Evolutionary conservation across 352 stramenopile genomes (phyloP).

Genomic region (Globisporangium rhizosaccharum): DNA sequence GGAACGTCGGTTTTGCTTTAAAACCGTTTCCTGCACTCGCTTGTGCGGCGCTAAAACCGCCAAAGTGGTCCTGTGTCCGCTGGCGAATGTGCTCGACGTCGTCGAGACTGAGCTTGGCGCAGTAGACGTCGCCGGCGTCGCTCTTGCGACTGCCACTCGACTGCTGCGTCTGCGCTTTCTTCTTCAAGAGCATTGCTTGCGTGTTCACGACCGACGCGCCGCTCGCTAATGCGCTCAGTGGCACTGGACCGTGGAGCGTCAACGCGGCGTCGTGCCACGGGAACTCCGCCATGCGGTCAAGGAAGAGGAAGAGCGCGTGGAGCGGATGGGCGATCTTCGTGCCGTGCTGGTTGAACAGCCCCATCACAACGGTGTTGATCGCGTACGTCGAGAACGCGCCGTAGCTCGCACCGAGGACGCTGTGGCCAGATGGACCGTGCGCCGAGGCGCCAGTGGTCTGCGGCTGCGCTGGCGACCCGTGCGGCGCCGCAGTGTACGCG

Average conservation of each 20-base stretch:
- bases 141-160: background rate
- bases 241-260: slow-evolving; percentile 69
- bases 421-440: slow-evolving; percentile 15
- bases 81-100: slow-evolving; percentile 48
- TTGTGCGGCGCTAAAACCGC: slow-evolving; percentile 31
- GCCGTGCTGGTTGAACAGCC: slow-evolving; percentile 83
- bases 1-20: slow-evolving; percentile 35
- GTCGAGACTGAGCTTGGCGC: slow-evolving; percentile 26
- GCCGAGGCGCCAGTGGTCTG: background rate
- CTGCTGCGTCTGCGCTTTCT: slow-evolving; percentile 13
- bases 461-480: slow-evolving; percentile 7
- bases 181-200: slow-evolving; percentile 10
- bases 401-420: slow-evolving; percentile 74
- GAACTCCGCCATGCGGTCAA: slow-evolving; percentile 82
- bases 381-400: slow-evolving; percentile 82
- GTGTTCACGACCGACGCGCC: slow-evolving; percentile 27
- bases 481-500: slow-evolving; percentile 33
- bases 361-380: slow-evolving; percentile 88
- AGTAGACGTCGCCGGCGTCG: slow-evolving; percentile 9
- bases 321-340: slow-evolving; percentile 66
- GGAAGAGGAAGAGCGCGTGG: slow-evolving; percentile 79
- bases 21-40: slow-evolving; percentile 1
- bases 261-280: slow-evolving; percentile 80
- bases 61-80: slow-evolving; percentile 52
- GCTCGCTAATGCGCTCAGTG: slow-evolving; percentile 44